phyloP scores from a whole-genome alignment of 1,284 basidiomycete genomes.

The Schizopora paradoxa region DNA sequence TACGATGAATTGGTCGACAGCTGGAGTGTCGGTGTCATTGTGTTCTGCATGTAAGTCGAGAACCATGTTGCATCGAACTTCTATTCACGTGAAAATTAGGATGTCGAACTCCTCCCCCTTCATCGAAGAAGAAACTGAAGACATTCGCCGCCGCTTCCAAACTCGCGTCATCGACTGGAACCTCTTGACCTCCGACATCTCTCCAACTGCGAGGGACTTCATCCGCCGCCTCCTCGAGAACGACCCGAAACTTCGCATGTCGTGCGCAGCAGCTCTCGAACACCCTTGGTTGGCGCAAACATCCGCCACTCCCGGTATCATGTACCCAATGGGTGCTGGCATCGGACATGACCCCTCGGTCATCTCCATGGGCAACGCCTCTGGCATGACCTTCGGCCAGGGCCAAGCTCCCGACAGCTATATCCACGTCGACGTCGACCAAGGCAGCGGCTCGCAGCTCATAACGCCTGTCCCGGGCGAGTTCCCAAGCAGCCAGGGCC shows the following conservation, averaged over 20 bases:
- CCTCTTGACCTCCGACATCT: constrained; percentile 39
- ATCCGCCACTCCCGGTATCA: too few relatives aligned
- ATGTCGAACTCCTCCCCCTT: constrained; percentile 68
- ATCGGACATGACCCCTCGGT: too few relatives aligned
- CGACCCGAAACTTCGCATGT: constrained; percentile 52
- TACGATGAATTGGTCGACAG: constrained; percentile 86
- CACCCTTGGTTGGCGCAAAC: constrained; percentile 67
- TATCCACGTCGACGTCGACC: too few relatives aligned
- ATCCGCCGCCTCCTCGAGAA: constrained; percentile 42
- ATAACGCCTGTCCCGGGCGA: too few relatives aligned
- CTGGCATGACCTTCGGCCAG: too few relatives aligned
- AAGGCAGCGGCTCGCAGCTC: too few relatives aligned
- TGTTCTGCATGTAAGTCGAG: constrained; percentile 78
- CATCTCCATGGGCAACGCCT: too few relatives aligned
- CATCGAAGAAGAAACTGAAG: constrained; percentile 55
- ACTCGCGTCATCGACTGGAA: constrained; percentile 59
- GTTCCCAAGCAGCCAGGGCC: too few relatives aligned
- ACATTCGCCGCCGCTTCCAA: constrained; percentile 49
- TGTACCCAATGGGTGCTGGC: too few relatives aligned
- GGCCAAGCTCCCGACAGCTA: too few relatives aligned
- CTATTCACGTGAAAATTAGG: constrained; percentile 37
- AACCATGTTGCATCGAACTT: background rate
- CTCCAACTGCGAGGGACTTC: constrained; percentile 40
- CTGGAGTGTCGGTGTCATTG: constrained; percentile 90
- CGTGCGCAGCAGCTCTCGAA: constrained; percentile 47